Base-by-base conservation (phyloP, 352 stramenopile species). In the Plasmopara muralis region DNA sequence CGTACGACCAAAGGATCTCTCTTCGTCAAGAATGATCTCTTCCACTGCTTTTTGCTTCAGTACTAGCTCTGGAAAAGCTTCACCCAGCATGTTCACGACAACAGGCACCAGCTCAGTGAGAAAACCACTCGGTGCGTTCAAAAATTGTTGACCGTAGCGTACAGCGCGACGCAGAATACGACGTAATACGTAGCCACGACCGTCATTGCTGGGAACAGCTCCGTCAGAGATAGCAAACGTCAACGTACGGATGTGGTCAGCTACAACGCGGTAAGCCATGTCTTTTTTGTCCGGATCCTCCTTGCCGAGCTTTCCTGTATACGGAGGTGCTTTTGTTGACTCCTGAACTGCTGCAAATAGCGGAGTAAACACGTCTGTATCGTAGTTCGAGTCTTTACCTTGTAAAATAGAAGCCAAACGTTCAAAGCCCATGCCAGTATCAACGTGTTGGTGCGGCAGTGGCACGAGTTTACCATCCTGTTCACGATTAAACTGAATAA, bases 401-500 rank as follows among this genome's bases (percentile, higher is more conserved):
- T 98, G 90, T 46, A 97, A 60, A 42, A 97, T 93, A 34, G 83
- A 95, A 1, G 84, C 84, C 30, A 97, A 60, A 44, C 97, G 86
- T 68, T 99, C 97, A 57, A 99, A 93, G 54, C 97, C 97, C 96
- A 99, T 99, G 37, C 97, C 97, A 5, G 97, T 99, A 74, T 99
- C 97, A 31, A 99, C 93, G 77, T 99, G 96, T 66, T 98, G 87
- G 55, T 80, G 78, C 2, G 96, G 96, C n/a, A 99, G 66, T 4
- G 68, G 42, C 46, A 95, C 73, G 34, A 99, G 74, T 45, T 74
- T 79, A 39, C 85, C 85, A 44, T 87, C 81, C 35, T 87, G 72
- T 53, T 99, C 92, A 41, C 96, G 87, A 71, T 99, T 98, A 70
- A 97, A 98, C 77, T 98, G 95, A 65, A 99, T 99, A 57, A 99